Conservation (phyloP, 2,329 filamentous ascomycete species). For the Aureobasidium sp. region DNA sequence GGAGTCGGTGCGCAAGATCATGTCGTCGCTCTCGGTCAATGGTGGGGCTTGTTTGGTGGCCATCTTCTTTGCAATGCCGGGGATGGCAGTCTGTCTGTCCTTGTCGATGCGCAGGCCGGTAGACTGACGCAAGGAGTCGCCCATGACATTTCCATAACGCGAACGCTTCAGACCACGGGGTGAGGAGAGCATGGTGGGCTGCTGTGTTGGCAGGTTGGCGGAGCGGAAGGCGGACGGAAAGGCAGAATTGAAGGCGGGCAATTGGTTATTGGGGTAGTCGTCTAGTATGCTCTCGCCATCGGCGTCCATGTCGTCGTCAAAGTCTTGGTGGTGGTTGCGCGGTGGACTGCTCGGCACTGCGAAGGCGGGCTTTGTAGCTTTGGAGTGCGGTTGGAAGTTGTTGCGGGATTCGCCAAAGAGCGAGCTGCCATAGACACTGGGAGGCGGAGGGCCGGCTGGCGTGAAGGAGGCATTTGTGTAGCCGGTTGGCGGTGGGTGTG, state of each 20-base stretch:
- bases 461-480: constrained; percentile 29
- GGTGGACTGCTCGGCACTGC: constrained; percentile 34
- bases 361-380: constrained; percentile 21
- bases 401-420: constrained; percentile 23
- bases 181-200: constrained; percentile 18
- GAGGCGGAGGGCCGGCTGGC: constrained; percentile 29
- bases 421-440: constrained; percentile 30
- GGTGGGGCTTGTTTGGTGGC: constrained; percentile 49
- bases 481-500: constrained; percentile 29
- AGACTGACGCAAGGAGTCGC: constrained; percentile 15
- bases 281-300: constrained; percentile 19
- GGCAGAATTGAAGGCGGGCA: background rate
- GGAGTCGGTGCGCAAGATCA: constrained; percentile 71
- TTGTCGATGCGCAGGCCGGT: constrained; percentile 10
- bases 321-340: constrained; percentile 15
- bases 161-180: constrained; percentile 33
- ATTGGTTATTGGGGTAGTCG: background rate
- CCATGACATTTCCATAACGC: constrained; percentile 29
- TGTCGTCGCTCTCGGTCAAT: constrained; percentile 61
- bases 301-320: constrained; percentile 27
- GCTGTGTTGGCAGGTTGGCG: background rate
- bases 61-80: constrained; percentile 64
- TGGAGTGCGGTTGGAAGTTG: constrained; percentile 21
- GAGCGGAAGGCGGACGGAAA: constrained; percentile 1
- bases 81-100: constrained; percentile 38